These are phyloP conservation scores for Carex pumila DNA, from an alignment of 176 grass and related monocot genomes.

Conservation along the genomic window DNA sequence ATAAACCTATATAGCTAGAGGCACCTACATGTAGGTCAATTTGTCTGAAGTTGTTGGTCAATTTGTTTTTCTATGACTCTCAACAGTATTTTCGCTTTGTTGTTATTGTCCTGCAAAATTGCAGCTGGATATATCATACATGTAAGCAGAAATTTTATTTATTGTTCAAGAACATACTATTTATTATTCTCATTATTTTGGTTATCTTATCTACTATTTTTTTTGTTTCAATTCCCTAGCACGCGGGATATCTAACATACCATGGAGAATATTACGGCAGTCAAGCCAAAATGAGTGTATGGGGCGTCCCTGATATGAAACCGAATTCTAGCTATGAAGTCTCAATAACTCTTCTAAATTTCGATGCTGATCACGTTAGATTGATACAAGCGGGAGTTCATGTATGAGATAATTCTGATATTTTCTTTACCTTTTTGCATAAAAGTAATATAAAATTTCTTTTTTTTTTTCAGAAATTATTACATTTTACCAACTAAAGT, in stretches of 20 bases:
- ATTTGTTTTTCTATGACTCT: not conserved
- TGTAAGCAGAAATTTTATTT: not conserved
- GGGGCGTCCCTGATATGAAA: not conserved
- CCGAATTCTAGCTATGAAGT: not conserved
- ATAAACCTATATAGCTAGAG: too few relatives aligned
- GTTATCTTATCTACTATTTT: not conserved
- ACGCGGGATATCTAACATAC: not conserved
- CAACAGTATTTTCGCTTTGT: not conserved
- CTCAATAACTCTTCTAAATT: not conserved
- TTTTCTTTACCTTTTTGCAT: not conserved
- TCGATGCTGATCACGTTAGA: not conserved
- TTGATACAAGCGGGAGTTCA: not conserved
- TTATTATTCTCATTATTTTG: not conserved
- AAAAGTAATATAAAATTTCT: not conserved
- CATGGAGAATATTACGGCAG: not conserved
- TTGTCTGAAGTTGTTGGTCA: too few relatives aligned
- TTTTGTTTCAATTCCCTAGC: not conserved
- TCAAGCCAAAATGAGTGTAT: not conserved
- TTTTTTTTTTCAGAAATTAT: too few relatives aligned
- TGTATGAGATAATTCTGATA: not conserved
- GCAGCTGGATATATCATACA: not conserved
- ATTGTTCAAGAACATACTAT: not conserved
- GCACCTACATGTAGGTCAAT: too few relatives aligned
- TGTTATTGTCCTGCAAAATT: not conserved
- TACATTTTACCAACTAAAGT: too few relatives aligned